Conservation (phyloP, 176 grass and related monocot genomes). For the Juncus effusus region DNA sequence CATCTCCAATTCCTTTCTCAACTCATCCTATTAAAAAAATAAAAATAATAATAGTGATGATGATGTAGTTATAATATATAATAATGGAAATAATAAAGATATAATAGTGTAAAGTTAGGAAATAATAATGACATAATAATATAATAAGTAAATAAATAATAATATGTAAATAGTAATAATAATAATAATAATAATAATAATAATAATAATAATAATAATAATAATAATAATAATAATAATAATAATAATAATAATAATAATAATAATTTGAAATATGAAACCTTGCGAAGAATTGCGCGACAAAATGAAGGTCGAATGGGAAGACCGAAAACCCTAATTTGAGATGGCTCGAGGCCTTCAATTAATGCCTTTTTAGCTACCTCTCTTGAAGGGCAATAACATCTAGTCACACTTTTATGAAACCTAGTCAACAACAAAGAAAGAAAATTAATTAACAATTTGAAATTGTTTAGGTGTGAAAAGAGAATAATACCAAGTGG, state of each 20-base stretch:
- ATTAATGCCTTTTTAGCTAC: slow-evolving; percentile 58
- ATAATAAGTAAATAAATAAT: too few species aligned
- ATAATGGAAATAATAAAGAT: too few species aligned
- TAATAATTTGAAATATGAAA: slow-evolving; percentile 4
- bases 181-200: too few species aligned
- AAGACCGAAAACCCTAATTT: slow-evolving; percentile 64
- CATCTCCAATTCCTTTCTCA: slow-evolving; percentile 58
- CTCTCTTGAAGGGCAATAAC: slow-evolving; percentile 77
- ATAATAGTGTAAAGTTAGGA: too few species aligned
- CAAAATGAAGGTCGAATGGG: slow-evolving; percentile 87
- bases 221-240: neutral
- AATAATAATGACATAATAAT: too few species aligned
- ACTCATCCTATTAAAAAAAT: slow-evolving; percentile 41
- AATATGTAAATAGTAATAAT: too few species aligned
- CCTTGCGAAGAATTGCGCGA: slow-evolving; percentile 64
- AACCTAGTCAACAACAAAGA: slow-evolving; percentile 42
- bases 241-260: neutral
- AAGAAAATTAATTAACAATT: neutral
- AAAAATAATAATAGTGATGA: neutral
- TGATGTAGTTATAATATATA: too few species aligned
- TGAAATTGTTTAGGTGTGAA: neutral
- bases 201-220: neutral
- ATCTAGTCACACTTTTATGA: slow-evolving; percentile 67
- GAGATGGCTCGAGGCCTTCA: slow-evolving; percentile 53
- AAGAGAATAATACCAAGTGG: slow-evolving; percentile 53